Evolutionary conservation across 208 protist species (phyloP).

Genomic region (Wallacemonas rigidus): DNA sequence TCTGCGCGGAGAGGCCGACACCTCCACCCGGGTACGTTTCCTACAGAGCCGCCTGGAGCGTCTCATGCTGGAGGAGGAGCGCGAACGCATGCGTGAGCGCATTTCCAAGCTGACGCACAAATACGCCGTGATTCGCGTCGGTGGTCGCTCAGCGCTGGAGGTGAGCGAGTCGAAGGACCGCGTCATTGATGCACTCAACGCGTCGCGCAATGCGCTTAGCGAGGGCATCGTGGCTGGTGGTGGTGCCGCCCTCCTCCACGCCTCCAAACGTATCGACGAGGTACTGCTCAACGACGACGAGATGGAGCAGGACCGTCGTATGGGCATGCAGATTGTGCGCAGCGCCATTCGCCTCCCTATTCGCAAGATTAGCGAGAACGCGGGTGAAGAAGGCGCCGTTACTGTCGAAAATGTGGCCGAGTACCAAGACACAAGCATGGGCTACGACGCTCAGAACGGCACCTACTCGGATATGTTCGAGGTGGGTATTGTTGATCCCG

Average conservation of each 20-base stretch:
- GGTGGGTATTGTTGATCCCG: conserved; percentile 99
- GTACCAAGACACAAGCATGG: conserved; percentile 85
- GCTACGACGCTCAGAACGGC: conserved; percentile 96
- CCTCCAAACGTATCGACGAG: conserved; percentile 90
- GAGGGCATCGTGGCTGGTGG: conserved; percentile 99
- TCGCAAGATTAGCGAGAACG: conserved; percentile 97
- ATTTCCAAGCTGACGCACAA: conserved; percentile 77
- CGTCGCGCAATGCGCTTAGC: conserved; percentile 97
- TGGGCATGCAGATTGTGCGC: conserved; percentile 87
- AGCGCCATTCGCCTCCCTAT: conserved; percentile 90
- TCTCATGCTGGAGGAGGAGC: conserved; percentile 95
- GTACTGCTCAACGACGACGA: conserved; percentile 88
- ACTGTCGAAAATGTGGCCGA: conserved; percentile 97
- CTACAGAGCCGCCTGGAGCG: conserved; percentile 91
- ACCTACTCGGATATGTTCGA: conserved; percentile 98
- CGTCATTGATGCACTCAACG: conserved; percentile 99
- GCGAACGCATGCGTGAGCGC: conserved; percentile 96
- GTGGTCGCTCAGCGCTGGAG: conserved; percentile 98
- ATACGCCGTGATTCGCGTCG: conserved; percentile 97
- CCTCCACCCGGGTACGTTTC: conserved; percentile 90
- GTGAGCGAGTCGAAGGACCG: conserved; percentile 99
- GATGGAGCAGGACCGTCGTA: conserved; percentile 79
- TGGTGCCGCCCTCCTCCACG: conserved; percentile 96
- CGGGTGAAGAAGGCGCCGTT: conserved; percentile 97
- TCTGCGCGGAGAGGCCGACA: conserved; percentile 79